These are phyloP conservation scores for Geoglossum cookeanum DNA, from an alignment of 2,329 filamentous ascomycete species.

Conservation along the genomic window DNA sequence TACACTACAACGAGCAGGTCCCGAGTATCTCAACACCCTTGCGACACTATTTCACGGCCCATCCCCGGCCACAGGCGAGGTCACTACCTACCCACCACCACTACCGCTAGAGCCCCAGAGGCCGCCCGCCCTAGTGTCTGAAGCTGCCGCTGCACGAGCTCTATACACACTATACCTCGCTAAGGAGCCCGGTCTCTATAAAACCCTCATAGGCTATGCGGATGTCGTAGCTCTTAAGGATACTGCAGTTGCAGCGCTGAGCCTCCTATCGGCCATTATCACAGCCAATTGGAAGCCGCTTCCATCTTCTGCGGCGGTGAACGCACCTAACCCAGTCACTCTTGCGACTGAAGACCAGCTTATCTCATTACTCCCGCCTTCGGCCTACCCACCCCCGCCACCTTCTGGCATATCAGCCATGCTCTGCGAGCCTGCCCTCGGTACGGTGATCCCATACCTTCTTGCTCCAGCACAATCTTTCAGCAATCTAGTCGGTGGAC, in stretches of 20 bases:
- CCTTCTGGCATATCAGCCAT: slow-evolving; percentile 30
- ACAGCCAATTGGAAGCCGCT: slow-evolving; percentile 33
- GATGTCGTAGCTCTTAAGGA: slow-evolving; percentile 38
- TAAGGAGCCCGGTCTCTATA: slow-evolving; percentile 31
- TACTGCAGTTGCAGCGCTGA: slow-evolving; percentile 33
- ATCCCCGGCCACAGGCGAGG: slow-evolving; percentile 10
- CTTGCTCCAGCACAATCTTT: slow-evolving; percentile 37
- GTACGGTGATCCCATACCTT: slow-evolving; percentile 34
- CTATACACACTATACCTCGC: slow-evolving; percentile 35
- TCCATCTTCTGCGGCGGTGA: slow-evolving; percentile 9
- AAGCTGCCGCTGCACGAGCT: slow-evolving; percentile 33
- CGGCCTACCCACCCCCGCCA: slow-evolving; percentile 20
- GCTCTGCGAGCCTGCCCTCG: slow-evolving; percentile 30
- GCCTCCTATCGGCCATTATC: slow-evolving; percentile 31
- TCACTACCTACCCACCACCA: slow-evolving; percentile 15
- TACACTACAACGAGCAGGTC: slow-evolving; percentile 31
- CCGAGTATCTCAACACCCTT: slow-evolving; percentile 34
- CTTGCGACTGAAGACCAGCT: slow-evolving; percentile 23
- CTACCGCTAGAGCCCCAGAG: slow-evolving; percentile 11
- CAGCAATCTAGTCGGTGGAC: slow-evolving; percentile 36
- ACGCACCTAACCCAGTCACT: slow-evolving; percentile 15
- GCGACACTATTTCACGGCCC: slow-evolving; percentile 38
- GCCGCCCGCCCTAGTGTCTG: slow-evolving; percentile 23
- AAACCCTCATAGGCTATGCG: slow-evolving; percentile 31
- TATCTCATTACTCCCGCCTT: slow-evolving; percentile 18